These are phyloP conservation scores for Linnemannia exigua DNA, from an alignment of 192 early-diverging fungal genomes.

Conservation along the genomic window DNA sequence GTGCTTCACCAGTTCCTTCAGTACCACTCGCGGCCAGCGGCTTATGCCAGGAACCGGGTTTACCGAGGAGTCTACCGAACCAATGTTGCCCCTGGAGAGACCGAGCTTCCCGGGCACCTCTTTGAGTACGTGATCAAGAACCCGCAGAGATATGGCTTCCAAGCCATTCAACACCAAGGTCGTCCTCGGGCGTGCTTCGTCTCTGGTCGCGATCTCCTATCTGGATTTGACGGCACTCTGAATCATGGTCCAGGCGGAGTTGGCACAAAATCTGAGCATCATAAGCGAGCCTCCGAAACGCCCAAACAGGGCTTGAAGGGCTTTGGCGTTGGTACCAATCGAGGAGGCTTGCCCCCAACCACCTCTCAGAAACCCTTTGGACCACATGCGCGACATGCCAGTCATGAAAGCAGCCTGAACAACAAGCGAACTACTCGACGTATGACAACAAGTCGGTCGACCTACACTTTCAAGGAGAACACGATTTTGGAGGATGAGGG, in stretches of 20 bases:
- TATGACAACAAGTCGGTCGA: conserved; percentile 42
- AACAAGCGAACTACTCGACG: conserved; percentile 25
- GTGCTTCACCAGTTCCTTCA: conserved; percentile 62
- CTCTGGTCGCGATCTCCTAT: conserved; percentile 39
- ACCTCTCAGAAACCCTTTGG: conserved; percentile 21
- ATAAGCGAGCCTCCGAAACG: neutral
- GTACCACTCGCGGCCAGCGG: conserved; percentile 59
- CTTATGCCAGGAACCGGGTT: conserved; percentile 67
- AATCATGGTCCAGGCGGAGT: neutral
- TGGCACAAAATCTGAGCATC: neutral
- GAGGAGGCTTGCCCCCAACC: conserved; percentile 23
- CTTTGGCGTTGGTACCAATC: conserved; percentile 27
- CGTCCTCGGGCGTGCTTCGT: conserved; percentile 63
- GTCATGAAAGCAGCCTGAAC: conserved; percentile 47
- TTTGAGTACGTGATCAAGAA: conserved; percentile 60
- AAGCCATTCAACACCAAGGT: conserved; percentile 51
- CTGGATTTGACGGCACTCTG: conserved; percentile 16
- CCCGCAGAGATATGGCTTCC: conserved; percentile 60
- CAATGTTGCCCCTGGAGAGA: conserved; percentile 41
- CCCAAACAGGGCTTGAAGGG: conserved; percentile 17
- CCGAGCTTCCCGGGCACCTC: conserved; percentile 42
- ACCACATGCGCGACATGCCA: conserved; percentile 38
- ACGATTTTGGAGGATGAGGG: conserved; percentile 42
- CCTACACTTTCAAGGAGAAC: conserved; percentile 33
- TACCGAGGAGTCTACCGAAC: conserved; percentile 61